Base-by-base conservation (phyloP, 164 flowering plant genomes). In the Chloranthus sessilifolius region DNA sequence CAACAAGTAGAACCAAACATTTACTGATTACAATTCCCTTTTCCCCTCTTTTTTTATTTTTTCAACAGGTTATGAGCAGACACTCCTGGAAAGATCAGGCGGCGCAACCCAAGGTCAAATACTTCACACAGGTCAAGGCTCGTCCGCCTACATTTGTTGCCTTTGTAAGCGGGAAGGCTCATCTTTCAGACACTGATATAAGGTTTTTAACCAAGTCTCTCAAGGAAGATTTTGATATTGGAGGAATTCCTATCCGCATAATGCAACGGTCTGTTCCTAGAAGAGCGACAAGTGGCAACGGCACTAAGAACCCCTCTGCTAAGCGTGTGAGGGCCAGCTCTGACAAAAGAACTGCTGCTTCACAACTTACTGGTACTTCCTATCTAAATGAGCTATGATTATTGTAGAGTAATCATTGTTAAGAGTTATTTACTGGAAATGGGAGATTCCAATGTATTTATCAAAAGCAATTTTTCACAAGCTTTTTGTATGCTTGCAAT, bases 111-210 rank as follows among this genome's bases (percentile, higher is more conserved):
- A 92, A 84, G 72, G 61, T 92, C 52, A 92, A 92, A 64, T 88
- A 81, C 64, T 89, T 88, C 66, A 92, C 95, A 5, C 97, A 92
- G 59, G 97, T 92, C 51, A 92, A 92, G 69, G 96, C 95, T 24
- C 81, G 99, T 12, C 99, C 99, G 12, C 99, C 97, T 11, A 92
- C 99, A 2, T 92, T 92, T 54, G 89, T 92, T 21, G 99, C 95
- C 33, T 92, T 86, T 56, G 33, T 81, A 55, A 70, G 75, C 17
- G 95, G 96, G 52, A 85, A 84, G 66, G 54, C 53, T n/a, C 65
- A 59, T 54, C 78, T 88, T 0, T 55, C 78, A 4, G 95, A 86
- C 20, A 79, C 90, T 9, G 95, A 88, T 25, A 35, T 89, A 14
- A 74, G 99, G 73, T 92, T 92, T 63, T 49, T 88, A 53, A 83